Evolutionary conservation across 345 rosid species (phyloP), one percentile per base, ranked within the genome.

Genomic region (Gossypium longicalyx): DNA sequence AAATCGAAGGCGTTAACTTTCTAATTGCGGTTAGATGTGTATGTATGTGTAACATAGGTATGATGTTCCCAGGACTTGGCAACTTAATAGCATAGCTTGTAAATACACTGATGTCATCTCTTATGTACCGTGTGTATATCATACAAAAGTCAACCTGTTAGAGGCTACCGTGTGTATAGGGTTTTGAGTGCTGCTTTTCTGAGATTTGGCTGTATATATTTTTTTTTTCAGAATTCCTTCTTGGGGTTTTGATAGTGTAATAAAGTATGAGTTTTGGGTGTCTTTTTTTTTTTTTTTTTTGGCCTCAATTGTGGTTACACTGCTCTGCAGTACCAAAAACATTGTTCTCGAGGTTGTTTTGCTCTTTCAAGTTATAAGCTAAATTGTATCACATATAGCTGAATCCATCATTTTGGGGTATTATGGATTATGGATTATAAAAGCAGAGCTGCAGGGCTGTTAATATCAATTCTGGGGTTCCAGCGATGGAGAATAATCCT

Each of bases 101-200:
- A 66, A 57, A 29, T 70, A 43, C 20, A 17, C 5, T 61, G n/a
- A 1, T 19, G 27, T 11, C 43, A 57, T 25, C n/a, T 25, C 7
- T 27, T 61, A 45, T 20, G 27, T 67, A 11, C 74, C 19, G 7
- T 77, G 60, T 77, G 61, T 73, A 51, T 73, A 56, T 72, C 45
- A 48, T 61, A 62, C 62, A 58, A n/a, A 49, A 59, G 23, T 12
- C 17, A 10, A 34, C 47, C 53, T 44, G 41, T 27, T 41, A 13
- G 81, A 78, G 83, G 83, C 84, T 69, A 45, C 63, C 61, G 70
- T 83, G 85, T 87, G 76, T 45, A 83, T 27, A 60, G 71, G 71
- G 80, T 45, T 57, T 60, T 68, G 85, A 75, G 84, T 79, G 81
- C 62, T 52, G 20, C 22, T 64, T 43, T 7, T 12, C n/a, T 13